A percentile compares a stretch with the other conserved stretches of the same genome.
phyloP scores from a whole-genome alignment of 202 grass and related monocot species.

The Cymbopogon flexuosus region DNA sequence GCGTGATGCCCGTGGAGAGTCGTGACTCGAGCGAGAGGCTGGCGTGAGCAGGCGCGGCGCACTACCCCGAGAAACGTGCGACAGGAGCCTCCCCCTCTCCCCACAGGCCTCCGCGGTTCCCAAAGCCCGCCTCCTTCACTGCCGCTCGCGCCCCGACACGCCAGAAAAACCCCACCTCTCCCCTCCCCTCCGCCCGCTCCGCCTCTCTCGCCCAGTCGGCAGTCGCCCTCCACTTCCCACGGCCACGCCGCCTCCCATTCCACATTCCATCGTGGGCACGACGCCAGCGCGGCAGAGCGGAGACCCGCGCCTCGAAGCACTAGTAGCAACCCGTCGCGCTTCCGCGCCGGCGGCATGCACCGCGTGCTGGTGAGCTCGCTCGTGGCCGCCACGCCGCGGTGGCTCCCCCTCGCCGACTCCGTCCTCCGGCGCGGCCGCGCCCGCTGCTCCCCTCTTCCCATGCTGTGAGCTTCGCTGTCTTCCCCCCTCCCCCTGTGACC shows the following conservation, averaged over 20 bases:
- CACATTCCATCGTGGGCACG: neutral
- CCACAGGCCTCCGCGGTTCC: neutral
- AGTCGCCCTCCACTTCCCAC: neutral
- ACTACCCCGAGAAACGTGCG: conserved; percentile 18
- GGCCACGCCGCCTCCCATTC: conserved; percentile 9
- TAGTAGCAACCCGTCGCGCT: neutral
- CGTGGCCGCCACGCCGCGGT: conserved; percentile 59
- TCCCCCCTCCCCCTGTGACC: neutral
- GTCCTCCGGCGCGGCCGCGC: conserved; percentile 42
- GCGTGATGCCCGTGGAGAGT: too few species aligned
- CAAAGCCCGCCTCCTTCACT: neutral
- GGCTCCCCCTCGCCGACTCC: conserved; percentile 55
- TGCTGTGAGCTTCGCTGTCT: conserved; percentile 23
- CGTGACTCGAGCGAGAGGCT: too few species aligned
- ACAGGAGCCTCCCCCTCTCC: neutral
- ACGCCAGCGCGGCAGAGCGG: conserved; percentile 2
- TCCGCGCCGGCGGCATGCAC: conserved; percentile 44
- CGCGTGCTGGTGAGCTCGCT: conserved; percentile 62
- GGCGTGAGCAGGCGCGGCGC: too few species aligned
- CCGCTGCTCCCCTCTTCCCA: conserved; percentile 34
- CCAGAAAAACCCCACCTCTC: conserved; percentile 20
- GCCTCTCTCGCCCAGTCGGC: neutral
- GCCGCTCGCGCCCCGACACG: conserved; percentile 30
- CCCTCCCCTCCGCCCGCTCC: neutral
- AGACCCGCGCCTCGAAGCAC: conserved; percentile 29